Evolutionary conservation across 202 grass and related monocot genomes (phyloP).

Genomic region (Zizania palustris): DNA sequence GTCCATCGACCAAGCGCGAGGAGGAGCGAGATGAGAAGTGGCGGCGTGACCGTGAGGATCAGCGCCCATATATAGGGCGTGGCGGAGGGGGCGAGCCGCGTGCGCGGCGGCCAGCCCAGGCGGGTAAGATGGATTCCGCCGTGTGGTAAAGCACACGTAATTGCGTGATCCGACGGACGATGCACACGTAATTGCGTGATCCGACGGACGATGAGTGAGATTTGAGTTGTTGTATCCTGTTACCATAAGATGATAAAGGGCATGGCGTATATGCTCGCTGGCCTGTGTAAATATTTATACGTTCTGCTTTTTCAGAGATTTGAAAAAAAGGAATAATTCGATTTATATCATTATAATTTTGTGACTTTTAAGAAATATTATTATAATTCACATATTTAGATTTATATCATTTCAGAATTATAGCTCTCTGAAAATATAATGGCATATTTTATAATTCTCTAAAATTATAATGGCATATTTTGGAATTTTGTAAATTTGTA

Average conservation of each 20-base stretch:
- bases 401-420: no score
- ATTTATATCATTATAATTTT: no score
- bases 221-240: conserved; percentile 2
- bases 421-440: no score
- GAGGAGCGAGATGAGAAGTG: neutral
- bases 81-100: conserved; percentile 6
- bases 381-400: no score
- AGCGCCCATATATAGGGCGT: conserved; percentile 40
- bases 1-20: no score
- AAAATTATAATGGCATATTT: no score
- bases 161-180: conserved; percentile 43
- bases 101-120: neutral
- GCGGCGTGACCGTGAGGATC: neutral
- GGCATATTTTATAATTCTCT: no score
- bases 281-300: neutral
- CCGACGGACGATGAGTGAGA: conserved; percentile 27
- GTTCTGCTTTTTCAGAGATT: neutral
- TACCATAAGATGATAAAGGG: neutral
- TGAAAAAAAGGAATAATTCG: no score
- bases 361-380: no score
- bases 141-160: neutral
- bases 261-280: neutral
- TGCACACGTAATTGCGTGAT: conserved; percentile 16
- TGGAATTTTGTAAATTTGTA: no score
- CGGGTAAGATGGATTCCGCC: no score